Conservation (phyloP, 768 basidiomycete genomes). For the Pisolithus orientalis region DNA sequence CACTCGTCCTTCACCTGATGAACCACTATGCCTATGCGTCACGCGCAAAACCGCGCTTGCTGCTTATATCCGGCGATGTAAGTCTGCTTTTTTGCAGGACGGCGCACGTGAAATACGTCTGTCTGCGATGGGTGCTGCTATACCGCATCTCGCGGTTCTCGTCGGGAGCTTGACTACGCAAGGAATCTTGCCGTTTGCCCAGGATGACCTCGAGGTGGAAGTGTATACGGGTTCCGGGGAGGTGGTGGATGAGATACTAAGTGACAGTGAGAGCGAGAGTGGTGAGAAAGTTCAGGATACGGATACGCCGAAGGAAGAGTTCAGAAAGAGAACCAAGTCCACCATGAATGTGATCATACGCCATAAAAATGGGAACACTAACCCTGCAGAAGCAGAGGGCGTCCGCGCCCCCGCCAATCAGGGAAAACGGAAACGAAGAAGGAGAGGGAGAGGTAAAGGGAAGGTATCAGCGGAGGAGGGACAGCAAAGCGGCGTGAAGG, state of each 20-base stretch:
- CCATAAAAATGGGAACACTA: conserved; percentile 43
- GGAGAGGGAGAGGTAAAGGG: conserved; percentile 6
- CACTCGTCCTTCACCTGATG: conserved; percentile 48
- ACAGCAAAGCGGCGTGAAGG: conserved; percentile 2
- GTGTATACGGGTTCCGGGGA: conserved; percentile 65
- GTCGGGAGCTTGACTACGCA: conserved; percentile 54
- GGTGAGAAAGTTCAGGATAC: conserved; percentile 68
- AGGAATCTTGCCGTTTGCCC: conserved; percentile 58
- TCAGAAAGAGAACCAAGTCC: conserved; percentile 64
- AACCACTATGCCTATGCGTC: conserved; percentile 75
- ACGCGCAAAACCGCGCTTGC: conserved; percentile 71
- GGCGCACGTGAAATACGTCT: conserved; percentile 76
- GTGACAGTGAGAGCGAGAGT: conserved; percentile 34
- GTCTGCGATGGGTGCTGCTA: conserved; percentile 85
- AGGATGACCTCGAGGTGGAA: conserved; percentile 56
- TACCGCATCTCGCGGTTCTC: conserved; percentile 71
- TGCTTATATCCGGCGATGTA: conserved; percentile 73
- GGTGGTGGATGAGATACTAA: conserved; percentile 70
- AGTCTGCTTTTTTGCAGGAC: conserved; percentile 61
- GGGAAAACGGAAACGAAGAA: background rate
- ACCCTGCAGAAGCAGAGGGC: conserved; percentile 5
- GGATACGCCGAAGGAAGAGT: conserved; percentile 48
- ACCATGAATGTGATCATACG: conserved; percentile 54
- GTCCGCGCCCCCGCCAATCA: too few species aligned
- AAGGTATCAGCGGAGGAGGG: background rate